Percentiles rank a stretch among this genome's conserved stretches.
phyloP scores from a whole-genome alignment of 2,329 filamentous ascomycete species.

The Fusarium sp. region DNA sequence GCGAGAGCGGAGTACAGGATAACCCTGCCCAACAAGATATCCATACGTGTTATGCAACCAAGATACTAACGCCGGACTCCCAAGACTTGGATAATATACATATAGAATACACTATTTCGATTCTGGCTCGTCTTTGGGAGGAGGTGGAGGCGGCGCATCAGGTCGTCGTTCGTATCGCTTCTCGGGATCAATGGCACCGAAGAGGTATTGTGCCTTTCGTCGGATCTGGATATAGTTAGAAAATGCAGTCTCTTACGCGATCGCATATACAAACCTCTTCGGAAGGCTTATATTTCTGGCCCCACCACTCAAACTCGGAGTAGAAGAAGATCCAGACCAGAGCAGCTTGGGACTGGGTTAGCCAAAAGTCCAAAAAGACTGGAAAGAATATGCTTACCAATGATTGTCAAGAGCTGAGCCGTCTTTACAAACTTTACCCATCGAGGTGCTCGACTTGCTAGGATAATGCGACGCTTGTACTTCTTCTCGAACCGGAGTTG shows the following conservation, averaged over 20 bases:
- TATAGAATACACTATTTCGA: constrained; percentile 43
- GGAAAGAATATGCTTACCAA: constrained; percentile 55
- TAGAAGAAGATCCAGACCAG: constrained; percentile 55
- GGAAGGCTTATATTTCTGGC: constrained; percentile 55
- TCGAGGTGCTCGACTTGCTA: constrained; percentile 69
- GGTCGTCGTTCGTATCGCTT: constrained; percentile 56
- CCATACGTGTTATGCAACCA: constrained; percentile 39
- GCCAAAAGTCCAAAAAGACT: neutral
- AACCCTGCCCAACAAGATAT: constrained; percentile 37
- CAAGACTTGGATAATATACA: constrained; percentile 43
- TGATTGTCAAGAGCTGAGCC: constrained; percentile 69
- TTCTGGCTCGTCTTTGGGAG: constrained; percentile 42
- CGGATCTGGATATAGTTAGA: constrained; percentile 48
- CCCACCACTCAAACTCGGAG: constrained; percentile 58
- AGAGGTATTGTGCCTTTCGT: constrained; percentile 52
- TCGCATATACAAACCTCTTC: constrained; percentile 51
- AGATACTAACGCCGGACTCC: constrained; percentile 48
- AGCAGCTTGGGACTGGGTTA: constrained; percentile 46
- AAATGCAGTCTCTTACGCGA: neutral
- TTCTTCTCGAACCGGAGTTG: constrained; percentile 83
- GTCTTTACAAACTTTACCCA: constrained; percentile 75
- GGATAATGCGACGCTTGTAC: constrained; percentile 75
- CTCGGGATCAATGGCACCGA: constrained; percentile 55
- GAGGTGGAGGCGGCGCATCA: constrained; percentile 51
- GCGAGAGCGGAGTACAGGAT: constrained; percentile 34